Conservation (phyloP, 1,284 basidiomycete species). For the Vanrija sp. region DNA sequence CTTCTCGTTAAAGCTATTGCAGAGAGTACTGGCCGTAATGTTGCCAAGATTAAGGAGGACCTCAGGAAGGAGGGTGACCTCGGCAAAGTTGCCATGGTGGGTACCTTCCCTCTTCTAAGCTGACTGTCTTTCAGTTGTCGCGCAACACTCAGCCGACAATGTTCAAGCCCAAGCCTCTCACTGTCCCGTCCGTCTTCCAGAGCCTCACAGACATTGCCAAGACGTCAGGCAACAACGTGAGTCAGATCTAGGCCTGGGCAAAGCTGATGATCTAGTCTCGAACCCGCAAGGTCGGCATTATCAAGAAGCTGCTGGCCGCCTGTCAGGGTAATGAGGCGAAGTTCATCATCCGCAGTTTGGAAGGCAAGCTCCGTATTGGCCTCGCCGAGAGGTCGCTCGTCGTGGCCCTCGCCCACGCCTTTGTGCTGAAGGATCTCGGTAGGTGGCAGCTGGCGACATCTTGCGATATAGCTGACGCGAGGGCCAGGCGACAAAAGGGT, state of each 20-base stretch:
- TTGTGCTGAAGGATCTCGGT: slow-evolving; percentile 74
- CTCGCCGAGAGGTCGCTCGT: slow-evolving; percentile 92
- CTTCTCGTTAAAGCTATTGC: slow-evolving; percentile 92
- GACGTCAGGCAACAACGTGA: slow-evolving; percentile 73
- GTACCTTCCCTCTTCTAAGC: slow-evolving; percentile 18
- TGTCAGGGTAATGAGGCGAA: slow-evolving; percentile 84
- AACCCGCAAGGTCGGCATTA: slow-evolving; percentile 90
- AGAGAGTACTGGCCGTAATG: slow-evolving; percentile 85
- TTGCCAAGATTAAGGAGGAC: slow-evolving; percentile 80
- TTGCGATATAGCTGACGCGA: slow-evolving; percentile 4
- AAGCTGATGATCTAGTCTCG: slow-evolving; percentile 62
- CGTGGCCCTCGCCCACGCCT: slow-evolving; percentile 80
- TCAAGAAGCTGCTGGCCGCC: slow-evolving; percentile 88
- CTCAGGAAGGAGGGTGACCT: slow-evolving; percentile 92
- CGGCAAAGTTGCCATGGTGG: slow-evolving; percentile 88
- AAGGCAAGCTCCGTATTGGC: slow-evolving; percentile 96
- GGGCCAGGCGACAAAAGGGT: slow-evolving; percentile 64
- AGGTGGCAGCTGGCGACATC: slow-evolving; percentile 20
- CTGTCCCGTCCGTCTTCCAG: slow-evolving; percentile 81
- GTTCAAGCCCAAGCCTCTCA: slow-evolving; percentile 89
- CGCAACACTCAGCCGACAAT: slow-evolving; percentile 91
- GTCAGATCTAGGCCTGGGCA: slow-evolving; percentile 11
- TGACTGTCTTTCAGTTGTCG: slow-evolving; percentile 61
- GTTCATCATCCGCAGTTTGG: slow-evolving; percentile 90
- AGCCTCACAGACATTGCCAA: slow-evolving; percentile 82